Percentiles rank a stretch among this genome's conserved stretches.
Evolutionary conservation across 2,329 filamentous ascomycete species (phyloP).

Genomic region (Neurospora sp.): DNA sequence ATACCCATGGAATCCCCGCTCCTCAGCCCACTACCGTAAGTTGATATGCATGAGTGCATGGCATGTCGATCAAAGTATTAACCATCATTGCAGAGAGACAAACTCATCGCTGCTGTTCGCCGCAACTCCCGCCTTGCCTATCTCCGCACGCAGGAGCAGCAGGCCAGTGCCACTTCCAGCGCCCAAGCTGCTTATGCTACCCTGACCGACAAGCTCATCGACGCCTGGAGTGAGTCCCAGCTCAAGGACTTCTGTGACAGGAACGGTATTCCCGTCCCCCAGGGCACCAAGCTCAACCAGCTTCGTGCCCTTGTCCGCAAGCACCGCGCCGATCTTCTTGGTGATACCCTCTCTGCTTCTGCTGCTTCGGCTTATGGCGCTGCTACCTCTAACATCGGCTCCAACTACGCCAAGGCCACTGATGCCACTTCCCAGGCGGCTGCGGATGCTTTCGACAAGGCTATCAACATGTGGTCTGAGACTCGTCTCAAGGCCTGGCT

Average conservation of each 20-base stretch:
- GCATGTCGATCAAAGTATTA: conserved; percentile 4
- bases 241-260: conserved; percentile 91
- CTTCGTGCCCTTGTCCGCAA: conserved; percentile 82
- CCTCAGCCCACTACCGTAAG: conserved; percentile 64
- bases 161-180: conserved; percentile 50
- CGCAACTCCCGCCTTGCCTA: conserved; percentile 79
- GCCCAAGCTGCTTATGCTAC: conserved; percentile 62
- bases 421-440: conserved; percentile 52
- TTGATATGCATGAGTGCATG: neutral
- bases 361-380: conserved; percentile 56
- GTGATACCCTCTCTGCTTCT: conserved; percentile 50
- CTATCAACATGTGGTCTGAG: conserved; percentile 57
- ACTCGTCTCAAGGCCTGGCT: conserved; percentile 69
- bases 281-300: conserved; percentile 85
- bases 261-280: conserved; percentile 76
- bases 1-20: conserved; percentile 73
- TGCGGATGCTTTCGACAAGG: conserved; percentile 57
- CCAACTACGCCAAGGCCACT: conserved; percentile 67
- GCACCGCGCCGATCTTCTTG: conserved; percentile 63
- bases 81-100: conserved; percentile 51
- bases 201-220: conserved; percentile 73
- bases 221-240: conserved; percentile 80
- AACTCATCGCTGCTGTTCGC: conserved; percentile 78
- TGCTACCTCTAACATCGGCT: conserved; percentile 64
- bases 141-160: conserved; percentile 52